Evolutionary conservation across 176 grass and related monocot genomes (phyloP).

Genomic region (Zoysia japonica): DNA sequence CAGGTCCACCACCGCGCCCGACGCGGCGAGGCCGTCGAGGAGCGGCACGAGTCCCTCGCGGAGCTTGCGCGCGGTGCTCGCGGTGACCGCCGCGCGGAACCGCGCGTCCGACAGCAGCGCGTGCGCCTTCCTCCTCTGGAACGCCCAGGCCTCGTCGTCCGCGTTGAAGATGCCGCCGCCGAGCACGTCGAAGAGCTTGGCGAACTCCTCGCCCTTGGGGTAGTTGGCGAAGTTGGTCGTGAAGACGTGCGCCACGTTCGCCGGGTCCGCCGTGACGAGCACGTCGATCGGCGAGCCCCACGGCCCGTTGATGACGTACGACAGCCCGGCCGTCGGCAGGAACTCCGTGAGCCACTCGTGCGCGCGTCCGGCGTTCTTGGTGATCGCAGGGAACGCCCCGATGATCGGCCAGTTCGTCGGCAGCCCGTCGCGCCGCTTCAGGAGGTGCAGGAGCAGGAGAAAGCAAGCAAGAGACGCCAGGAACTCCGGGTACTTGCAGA

Average conservation of each 20-base stretch:
- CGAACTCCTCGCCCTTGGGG: slow-evolving; percentile 78
- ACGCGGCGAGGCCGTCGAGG: slow-evolving; percentile 44
- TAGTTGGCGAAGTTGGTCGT: slow-evolving; percentile 63
- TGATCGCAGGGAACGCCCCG: slow-evolving; percentile 53
- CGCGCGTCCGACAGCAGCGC: slow-evolving; percentile 42
- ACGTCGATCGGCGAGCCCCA: slow-evolving; percentile 54
- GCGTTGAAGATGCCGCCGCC: slow-evolving; percentile 75
- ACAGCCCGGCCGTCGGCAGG: slow-evolving; percentile 32
- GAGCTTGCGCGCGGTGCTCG: slow-evolving; percentile 55
- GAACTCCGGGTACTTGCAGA: slow-evolving; percentile 47
- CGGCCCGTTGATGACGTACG: slow-evolving; percentile 41
- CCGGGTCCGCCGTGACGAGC: slow-evolving; percentile 63
- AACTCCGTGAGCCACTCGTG: slow-evolving; percentile 60
- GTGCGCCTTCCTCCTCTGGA: slow-evolving; percentile 65
- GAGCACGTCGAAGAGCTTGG: slow-evolving; percentile 59
- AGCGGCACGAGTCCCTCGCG: slow-evolving; percentile 50
- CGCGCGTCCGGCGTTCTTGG: slow-evolving; percentile 24
- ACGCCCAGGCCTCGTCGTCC: slow-evolving; percentile 69
- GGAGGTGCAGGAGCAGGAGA: slow-evolving; percentile 23
- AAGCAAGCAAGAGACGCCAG: slow-evolving; percentile 41
- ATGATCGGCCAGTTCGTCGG: slow-evolving; percentile 72
- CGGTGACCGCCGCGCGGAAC: slow-evolving; percentile 50
- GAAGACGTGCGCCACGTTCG: slow-evolving; percentile 67
- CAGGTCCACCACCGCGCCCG: slow-evolving; percentile 44
- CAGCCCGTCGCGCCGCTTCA: slow-evolving; percentile 2